Evolutionary conservation across 306 rosid species (phyloP).

Genomic region (Rosa lucieae): DNA sequence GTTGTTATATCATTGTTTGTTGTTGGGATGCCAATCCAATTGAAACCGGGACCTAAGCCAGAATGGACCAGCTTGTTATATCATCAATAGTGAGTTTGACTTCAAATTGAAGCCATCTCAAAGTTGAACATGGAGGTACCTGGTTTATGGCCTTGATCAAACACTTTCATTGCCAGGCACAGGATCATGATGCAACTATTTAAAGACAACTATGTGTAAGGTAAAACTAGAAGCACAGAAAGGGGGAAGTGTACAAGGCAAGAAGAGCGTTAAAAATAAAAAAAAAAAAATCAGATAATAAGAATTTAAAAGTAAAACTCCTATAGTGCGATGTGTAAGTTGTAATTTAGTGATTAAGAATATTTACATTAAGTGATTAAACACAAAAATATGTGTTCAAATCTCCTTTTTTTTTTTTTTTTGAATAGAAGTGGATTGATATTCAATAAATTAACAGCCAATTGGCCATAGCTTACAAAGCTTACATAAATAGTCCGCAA

Average conservation of each 20-base stretch:
- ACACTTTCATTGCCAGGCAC: background rate
- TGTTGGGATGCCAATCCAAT: background rate
- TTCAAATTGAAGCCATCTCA: background rate
- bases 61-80: constrained; percentile 2
- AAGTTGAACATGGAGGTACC: background rate
- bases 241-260: background rate
- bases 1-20: background rate
- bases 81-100: background rate
- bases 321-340: too few relatives aligned
- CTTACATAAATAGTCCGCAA: too few relatives aligned
- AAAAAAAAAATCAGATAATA: too few relatives aligned
- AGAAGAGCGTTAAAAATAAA: background rate
- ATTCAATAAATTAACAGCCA: too few relatives aligned
- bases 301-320: too few relatives aligned
- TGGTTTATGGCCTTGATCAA: background rate
- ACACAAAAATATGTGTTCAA: too few relatives aligned
- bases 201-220: background rate
- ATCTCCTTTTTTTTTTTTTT: too few relatives aligned
- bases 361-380: too few relatives aligned
- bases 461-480: too few relatives aligned
- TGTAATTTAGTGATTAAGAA: too few relatives aligned
- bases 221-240: background rate
- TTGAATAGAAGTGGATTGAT: too few relatives aligned
- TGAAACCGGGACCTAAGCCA: background rate
- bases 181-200: constrained; percentile 1